Evolutionary conservation across 2,329 filamentous ascomycete species (phyloP), one percentile per base, ranked within the genome.

Genomic region (Spiromastix sp.): DNA sequence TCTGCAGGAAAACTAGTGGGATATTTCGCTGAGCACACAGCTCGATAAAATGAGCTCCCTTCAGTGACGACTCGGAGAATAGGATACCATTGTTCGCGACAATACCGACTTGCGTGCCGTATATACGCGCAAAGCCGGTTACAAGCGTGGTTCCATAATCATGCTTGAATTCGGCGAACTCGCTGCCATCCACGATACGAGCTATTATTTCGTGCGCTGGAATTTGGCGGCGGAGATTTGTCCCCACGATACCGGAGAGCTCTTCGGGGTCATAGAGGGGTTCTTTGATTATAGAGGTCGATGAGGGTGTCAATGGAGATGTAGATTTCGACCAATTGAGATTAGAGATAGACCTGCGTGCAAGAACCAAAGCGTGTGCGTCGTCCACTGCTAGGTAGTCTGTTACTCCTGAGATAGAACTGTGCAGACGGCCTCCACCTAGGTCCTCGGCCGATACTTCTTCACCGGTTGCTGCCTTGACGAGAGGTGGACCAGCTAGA

Each of bases 31-130:
- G 86, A 19, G 81, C 73, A 66, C 89, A 96, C 4, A 98, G 75
- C 61, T 98, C 85, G 50, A 96, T 85, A 60, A 98, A 98, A 63
- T 98, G 91, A 0, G 91, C 86, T 22, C 87, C 91, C 63, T 98
- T 98, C 42, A 94, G 71, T 6, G 85, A 79, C 7, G 84, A 86
- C 34, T 86, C 77, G 37, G 83, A 85, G 67, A 96, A 93, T 5
- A 98, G 71, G 49, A 96, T 94, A 36, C 91, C 91, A 50, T 95
- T 91, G 66, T 96, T 96, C 43, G 89, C 89, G 12, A 98, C 71
- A 50, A 98, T 93, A 43, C 89, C 89, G 12, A 96, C 85, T 36
- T 77, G 82, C 46, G 93, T 82, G 28, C 87, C 86, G 59, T 94
- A 83, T 53, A 96, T 93, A 48, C 70, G 72, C 1, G 85, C 89